Conservation (phyloP, 106 monocot genomes). For the Ottelia alismoides region DNA sequence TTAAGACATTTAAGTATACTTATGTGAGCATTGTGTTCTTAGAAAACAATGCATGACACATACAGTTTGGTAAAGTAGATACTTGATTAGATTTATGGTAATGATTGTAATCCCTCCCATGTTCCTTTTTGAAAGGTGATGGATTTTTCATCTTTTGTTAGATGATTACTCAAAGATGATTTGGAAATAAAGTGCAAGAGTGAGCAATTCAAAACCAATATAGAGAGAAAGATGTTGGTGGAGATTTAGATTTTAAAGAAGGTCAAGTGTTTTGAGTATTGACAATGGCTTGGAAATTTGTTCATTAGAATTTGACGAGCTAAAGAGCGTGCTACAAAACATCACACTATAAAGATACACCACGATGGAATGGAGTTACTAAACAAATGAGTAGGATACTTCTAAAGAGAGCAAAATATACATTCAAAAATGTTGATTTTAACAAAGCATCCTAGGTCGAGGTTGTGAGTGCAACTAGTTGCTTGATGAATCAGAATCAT, state of each 20-base stretch:
- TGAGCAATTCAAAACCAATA: neutral
- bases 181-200: neutral
- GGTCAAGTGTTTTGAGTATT: neutral
- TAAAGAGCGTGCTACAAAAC: too few species aligned
- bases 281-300: constrained; percentile 2
- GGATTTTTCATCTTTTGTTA: neutral
- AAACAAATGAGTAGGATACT: too few species aligned
- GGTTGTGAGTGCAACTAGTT: neutral
- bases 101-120: neutral
- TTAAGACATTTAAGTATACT: too few species aligned
- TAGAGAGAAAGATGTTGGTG: neutral
- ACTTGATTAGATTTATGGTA: neutral
- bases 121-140: neutral
- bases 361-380: too few species aligned
- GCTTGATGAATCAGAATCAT: neutral
- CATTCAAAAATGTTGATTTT: constrained; percentile 3
- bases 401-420: too few species aligned
- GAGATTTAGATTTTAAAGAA: neutral
- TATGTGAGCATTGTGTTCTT: too few species aligned
- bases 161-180: neutral
- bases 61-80: too few species aligned
- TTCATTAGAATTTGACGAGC: neutral
- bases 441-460: constrained; percentile 2
- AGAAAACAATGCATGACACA: too few species aligned
- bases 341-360: too few species aligned